A percentile compares a stretch with the other conserved stretches of the same genome.
These are phyloP conservation scores for Fusarium pseudograminearum DNA, from an alignment of 2,329 filamentous ascomycete genomes.

Conservation along the genomic window DNA sequence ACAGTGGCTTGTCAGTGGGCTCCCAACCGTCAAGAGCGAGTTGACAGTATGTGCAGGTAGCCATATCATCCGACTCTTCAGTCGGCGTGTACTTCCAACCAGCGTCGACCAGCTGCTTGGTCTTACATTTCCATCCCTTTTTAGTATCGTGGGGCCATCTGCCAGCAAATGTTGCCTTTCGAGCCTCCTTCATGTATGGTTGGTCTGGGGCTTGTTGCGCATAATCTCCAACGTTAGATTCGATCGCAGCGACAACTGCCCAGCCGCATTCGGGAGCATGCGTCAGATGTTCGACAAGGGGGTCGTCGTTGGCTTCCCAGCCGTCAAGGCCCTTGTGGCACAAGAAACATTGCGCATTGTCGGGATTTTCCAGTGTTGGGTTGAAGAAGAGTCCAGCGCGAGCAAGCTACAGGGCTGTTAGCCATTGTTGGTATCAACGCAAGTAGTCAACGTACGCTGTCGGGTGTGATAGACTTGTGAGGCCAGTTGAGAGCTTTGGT, in stretches of 20 bases:
- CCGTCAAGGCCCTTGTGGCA: slow-evolving; percentile 88
- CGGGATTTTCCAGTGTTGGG: slow-evolving; percentile 78
- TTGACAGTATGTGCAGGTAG: slow-evolving; percentile 90
- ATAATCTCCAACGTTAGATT: slow-evolving; percentile 71
- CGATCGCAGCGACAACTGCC: slow-evolving; percentile 77
- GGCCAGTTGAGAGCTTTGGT: slow-evolving; percentile 79
- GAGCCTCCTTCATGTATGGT: slow-evolving; percentile 77
- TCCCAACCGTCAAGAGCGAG: slow-evolving; percentile 96
- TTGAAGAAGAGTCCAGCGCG: slow-evolving; percentile 92
- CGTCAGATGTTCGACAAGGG: slow-evolving; percentile 85
- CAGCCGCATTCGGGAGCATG: slow-evolving; percentile 88
- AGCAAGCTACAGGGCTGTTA: slow-evolving; percentile 74
- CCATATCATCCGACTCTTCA: slow-evolving; percentile 85
- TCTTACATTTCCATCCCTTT: slow-evolving; percentile 89
- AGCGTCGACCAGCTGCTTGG: slow-evolving; percentile 89
- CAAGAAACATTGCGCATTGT: slow-evolving; percentile 91
- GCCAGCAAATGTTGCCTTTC: slow-evolving; percentile 84
- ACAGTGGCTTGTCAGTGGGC: slow-evolving; percentile 88
- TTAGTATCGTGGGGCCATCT: slow-evolving; percentile 92
- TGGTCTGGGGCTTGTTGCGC: slow-evolving; percentile 79
- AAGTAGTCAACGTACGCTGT: slow-evolving; percentile 46
- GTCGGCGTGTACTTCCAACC: slow-evolving; percentile 96
- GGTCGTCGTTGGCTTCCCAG: slow-evolving; percentile 90
- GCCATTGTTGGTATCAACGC: slow-evolving; percentile 18
- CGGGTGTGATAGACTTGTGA: slow-evolving; percentile 62